Evolutionary conservation across 2,329 filamentous ascomycete genomes (phyloP).

Genomic region (Neophaeococcomyces mojaviensis): DNA sequence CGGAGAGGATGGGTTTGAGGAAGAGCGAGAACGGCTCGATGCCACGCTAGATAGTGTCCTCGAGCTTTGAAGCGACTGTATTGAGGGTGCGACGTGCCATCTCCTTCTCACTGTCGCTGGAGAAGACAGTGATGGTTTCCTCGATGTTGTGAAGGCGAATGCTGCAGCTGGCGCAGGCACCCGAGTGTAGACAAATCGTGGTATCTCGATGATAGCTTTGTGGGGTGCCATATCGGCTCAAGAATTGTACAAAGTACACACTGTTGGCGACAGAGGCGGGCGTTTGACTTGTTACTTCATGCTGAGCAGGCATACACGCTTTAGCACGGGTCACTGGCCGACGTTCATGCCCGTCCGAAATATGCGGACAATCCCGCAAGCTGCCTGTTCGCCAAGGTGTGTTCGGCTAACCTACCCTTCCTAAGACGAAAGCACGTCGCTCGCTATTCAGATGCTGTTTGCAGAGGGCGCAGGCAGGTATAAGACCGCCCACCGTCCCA

Average conservation of each 20-base stretch:
- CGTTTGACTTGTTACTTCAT: neutral
- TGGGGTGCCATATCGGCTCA: conserved; percentile 31
- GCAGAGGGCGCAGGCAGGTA: too few relatives aligned
- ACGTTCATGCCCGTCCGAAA: too few relatives aligned
- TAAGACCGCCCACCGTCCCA: too few relatives aligned
- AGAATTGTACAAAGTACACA: neutral
- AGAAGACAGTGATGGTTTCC: conserved; percentile 9
- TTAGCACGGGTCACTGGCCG: too few relatives aligned
- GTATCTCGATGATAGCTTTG: conserved; percentile 36
- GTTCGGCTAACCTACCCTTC: too few relatives aligned
- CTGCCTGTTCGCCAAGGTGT: too few relatives aligned
- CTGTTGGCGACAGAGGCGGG: too few relatives aligned
- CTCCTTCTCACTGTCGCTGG: conserved; percentile 3
- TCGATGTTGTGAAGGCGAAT: conserved; percentile 11
- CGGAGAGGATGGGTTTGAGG: neutral
- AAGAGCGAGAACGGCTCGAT: conserved; percentile 5
- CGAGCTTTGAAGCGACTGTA: conserved; percentile 5
- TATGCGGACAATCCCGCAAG: too few relatives aligned
- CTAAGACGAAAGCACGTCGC: too few relatives aligned
- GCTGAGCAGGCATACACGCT: too few relatives aligned
- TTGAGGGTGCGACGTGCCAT: conserved; percentile 11
- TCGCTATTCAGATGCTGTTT: too few relatives aligned
- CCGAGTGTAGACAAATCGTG: conserved; percentile 36
- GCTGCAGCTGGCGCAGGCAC: conserved; percentile 30
- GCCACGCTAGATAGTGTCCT: conserved; percentile 4